Percentiles rank a stretch among this genome's conserved stretches.
Conservation (phyloP, 768 basidiomycete genomes). For the Gloeostereum incarnatum region DNA sequence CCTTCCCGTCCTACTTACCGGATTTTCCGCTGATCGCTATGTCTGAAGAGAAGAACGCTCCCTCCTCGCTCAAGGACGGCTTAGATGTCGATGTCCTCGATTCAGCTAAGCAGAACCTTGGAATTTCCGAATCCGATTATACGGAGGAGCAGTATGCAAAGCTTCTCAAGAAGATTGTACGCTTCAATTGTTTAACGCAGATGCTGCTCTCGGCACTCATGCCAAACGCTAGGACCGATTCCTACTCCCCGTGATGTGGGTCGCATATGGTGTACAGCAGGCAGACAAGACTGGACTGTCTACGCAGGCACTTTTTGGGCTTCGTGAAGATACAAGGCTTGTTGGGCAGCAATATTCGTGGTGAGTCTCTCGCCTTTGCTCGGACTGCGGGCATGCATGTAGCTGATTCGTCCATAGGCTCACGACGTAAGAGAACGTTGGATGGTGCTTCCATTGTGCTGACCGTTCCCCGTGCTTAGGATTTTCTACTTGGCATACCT, state of each 20-base stretch:
- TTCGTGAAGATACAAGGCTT: conserved; percentile 5
- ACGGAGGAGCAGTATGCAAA: conserved; percentile 4
- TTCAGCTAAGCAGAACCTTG: too few relatives aligned
- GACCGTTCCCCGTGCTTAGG: not conserved
- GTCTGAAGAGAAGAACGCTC: too few relatives aligned
- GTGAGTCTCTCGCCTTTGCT: conserved; percentile 1
- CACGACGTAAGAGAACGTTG: too few relatives aligned
- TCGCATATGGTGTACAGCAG: conserved; percentile 8
- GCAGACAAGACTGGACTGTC: conserved; percentile 7
- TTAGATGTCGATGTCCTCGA: too few relatives aligned
- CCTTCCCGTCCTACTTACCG: too few relatives aligned
- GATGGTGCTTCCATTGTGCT: too few relatives aligned
- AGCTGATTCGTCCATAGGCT: not conserved
- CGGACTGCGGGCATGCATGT: not conserved
- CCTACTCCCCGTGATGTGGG: conserved; percentile 8
- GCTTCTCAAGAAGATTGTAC: conserved; percentile 5
- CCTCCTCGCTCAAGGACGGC: too few relatives aligned
- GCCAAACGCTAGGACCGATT: conserved; percentile 1
- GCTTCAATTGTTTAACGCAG: not conserved
- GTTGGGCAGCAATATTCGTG: conserved; percentile 9
- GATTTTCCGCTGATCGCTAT: too few relatives aligned
- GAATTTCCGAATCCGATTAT: conserved; percentile 4
- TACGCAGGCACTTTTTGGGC: conserved; percentile 5
- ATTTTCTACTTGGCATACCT: conserved; percentile 7
- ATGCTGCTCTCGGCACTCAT: not conserved